phyloP scores from a whole-genome alignment of 2,329 filamentous ascomycete species.

The Zalaria obscura region DNA sequence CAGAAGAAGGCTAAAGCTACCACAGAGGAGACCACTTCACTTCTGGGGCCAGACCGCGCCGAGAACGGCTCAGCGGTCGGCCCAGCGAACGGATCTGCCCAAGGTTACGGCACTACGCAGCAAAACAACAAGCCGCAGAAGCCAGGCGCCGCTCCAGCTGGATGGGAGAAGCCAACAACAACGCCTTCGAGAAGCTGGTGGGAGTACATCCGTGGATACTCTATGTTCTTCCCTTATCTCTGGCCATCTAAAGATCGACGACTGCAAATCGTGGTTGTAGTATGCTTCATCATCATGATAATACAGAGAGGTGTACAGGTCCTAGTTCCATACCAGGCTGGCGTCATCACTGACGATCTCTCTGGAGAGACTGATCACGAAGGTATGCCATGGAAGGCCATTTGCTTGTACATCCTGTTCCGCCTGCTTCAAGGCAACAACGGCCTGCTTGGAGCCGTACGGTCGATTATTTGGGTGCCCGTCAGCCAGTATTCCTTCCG shows the following conservation, averaged over 20 bases:
- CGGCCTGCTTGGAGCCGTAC: conserved; percentile 68
- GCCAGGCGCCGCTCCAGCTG: conserved; percentile 36
- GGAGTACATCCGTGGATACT: conserved; percentile 88
- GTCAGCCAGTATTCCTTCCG: conserved; percentile 95
- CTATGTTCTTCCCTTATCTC: conserved; percentile 87
- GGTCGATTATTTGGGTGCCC: conserved; percentile 85
- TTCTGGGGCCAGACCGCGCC: conserved; percentile 38
- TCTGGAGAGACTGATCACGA: conserved; percentile 37
- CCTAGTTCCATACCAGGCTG: conserved; percentile 69
- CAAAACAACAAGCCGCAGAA: conserved; percentile 24
- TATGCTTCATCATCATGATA: conserved; percentile 71
- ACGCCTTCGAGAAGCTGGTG: conserved; percentile 84
- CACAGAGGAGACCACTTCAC: conserved; percentile 48
- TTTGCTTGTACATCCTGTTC: conserved; percentile 63
- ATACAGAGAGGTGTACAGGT: conserved; percentile 76
- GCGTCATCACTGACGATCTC: conserved; percentile 63
- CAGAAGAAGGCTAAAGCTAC: conserved; percentile 24
- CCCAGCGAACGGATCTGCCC: conserved; percentile 33
- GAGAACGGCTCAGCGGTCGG: conserved; percentile 26
- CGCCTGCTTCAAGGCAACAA: conserved; percentile 79
- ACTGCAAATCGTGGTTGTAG: conserved; percentile 63
- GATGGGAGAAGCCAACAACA: conserved; percentile 80
- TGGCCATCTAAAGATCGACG: conserved; percentile 74
- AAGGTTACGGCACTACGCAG: conserved; percentile 38
- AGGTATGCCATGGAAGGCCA: conserved; percentile 56